Evolutionary conservation across 225 moss, liverwort and hornwort genomes (phyloP).

Genomic region (Bryum argenteum): DNA sequence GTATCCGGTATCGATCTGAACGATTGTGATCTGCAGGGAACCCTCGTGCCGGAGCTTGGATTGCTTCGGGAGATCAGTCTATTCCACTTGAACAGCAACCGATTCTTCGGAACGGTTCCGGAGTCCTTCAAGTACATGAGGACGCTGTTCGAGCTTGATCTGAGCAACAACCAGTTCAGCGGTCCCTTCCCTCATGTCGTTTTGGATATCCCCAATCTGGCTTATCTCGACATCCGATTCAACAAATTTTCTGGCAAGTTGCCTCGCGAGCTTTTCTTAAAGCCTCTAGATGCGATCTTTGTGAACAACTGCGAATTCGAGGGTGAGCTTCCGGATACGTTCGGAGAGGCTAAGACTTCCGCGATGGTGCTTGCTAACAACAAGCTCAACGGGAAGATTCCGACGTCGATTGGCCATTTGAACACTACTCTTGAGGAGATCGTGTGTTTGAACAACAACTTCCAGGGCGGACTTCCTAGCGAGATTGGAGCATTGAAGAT

Average conservation of each 20-base stretch:
- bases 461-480: conserved; percentile 53
- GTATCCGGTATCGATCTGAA: conserved; percentile 90
- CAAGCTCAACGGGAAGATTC: conserved; percentile 53
- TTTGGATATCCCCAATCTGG: conserved; percentile 51
- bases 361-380: conserved; percentile 88
- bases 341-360: conserved; percentile 70
- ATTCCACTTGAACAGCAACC: conserved; percentile 84
- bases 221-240: conserved; percentile 76
- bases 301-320: conserved; percentile 80
- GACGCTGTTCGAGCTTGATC: conserved; percentile 71
- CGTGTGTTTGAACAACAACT: conserved; percentile 59
- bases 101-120: conserved; percentile 67
- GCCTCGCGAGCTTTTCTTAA: conserved; percentile 64
- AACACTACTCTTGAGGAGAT: conserved; percentile 54
- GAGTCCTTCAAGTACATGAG: conserved; percentile 46
- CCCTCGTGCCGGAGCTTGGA: conserved; percentile 63
- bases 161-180: conserved; percentile 75
- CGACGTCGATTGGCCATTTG: conserved; percentile 53
- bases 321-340: conserved; percentile 62
- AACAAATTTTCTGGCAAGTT: conserved; percentile 68
- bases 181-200: conserved; percentile 65
- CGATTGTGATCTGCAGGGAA: conserved; percentile 52
- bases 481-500: conserved; percentile 51
- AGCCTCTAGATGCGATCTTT: conserved; percentile 76
- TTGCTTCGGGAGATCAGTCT: conserved; percentile 68